phyloP scores from a whole-genome alignment of 2,329 filamentous ascomycete genomes.

The Magnaporthiopsis rhizophila region DNA sequence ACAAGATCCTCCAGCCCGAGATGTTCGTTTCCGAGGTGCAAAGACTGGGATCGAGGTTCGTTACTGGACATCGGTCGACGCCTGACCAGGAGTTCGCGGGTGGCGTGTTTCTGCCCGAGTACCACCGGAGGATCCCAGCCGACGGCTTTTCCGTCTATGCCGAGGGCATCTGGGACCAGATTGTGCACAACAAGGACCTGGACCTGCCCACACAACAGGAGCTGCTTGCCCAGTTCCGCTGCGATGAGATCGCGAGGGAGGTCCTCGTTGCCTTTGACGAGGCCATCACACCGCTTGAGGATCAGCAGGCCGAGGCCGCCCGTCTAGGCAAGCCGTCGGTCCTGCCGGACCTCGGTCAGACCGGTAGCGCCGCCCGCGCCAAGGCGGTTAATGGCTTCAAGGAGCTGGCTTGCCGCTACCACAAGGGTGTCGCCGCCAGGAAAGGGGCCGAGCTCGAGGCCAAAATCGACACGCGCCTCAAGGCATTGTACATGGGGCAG shows the following conservation, averaged over 20 bases:
- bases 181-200: conserved; percentile 96
- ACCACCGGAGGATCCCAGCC: conserved; percentile 90
- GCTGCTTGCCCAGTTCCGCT: conserved; percentile 90
- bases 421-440: conserved; percentile 86
- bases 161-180: conserved; percentile 94
- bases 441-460: conserved; percentile 78
- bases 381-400: conserved; percentile 81
- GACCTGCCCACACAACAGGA: conserved; percentile 97
- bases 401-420: conserved; percentile 83
- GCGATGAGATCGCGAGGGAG: conserved; percentile 91
- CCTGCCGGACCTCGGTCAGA: conserved; percentile 64
- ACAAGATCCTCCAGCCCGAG: conserved; percentile 93
- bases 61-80: conserved; percentile 66
- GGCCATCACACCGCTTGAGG: conserved; percentile 74
- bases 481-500: conserved; percentile 82
- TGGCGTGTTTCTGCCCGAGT: conserved; percentile 84
- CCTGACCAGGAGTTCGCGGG: conserved; percentile 70
- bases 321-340: conserved; percentile 67
- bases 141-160: conserved; percentile 96
- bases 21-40: conserved; percentile 77
- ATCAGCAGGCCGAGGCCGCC: conserved; percentile 68
- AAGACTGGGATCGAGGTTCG: conserved; percentile 73
- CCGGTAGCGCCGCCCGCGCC: conserved; percentile 63
- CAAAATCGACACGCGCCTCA: conserved; percentile 84
- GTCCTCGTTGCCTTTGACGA: conserved; percentile 79